Percentiles rank a stretch among this genome's conserved stretches.
Conservation (phyloP, 1,284 basidiomycete species). For the Cystobasidiaceae sp. region DNA sequence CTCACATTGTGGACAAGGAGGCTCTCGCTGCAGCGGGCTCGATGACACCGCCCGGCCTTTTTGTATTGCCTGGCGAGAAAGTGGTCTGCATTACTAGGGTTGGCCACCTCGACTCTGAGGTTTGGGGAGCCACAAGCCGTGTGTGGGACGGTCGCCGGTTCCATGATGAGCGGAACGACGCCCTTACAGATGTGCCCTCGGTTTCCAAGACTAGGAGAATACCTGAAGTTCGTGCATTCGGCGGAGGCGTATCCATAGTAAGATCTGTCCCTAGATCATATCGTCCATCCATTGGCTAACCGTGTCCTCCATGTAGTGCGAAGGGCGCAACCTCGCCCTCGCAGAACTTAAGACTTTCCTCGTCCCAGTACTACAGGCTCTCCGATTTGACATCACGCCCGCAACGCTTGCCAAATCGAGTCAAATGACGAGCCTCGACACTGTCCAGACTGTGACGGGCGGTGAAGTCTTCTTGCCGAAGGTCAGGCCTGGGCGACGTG, state of each 20-base stretch:
- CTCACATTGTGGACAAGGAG: neutral
- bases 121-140: constrained; percentile 22
- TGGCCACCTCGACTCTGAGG: constrained; percentile 27
- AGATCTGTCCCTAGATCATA: neutral
- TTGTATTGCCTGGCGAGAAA: constrained; percentile 4
- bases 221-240: constrained; percentile 34
- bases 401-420: neutral
- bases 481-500: constrained; percentile 9
- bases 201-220: constrained; percentile 12
- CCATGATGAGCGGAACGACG: constrained; percentile 11
- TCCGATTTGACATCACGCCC: constrained; percentile 24
- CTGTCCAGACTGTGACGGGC: neutral
- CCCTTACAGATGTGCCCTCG: neutral
- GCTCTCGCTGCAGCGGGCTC: neutral
- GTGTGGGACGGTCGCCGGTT: constrained; percentile 37
- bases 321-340: constrained; percentile 33
- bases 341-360: constrained; percentile 34
- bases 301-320: constrained; percentile 31
- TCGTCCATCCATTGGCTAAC: too few relatives aligned
- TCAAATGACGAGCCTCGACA: neutral
- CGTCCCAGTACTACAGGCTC: constrained; percentile 18
- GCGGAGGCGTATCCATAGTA: constrained; percentile 37
- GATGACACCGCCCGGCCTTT: neutral
- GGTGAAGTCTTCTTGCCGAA: neutral
- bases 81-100: constrained; percentile 32